These are phyloP conservation scores for Deinandra increscens DNA, from an alignment of 129 eudicot species.

Conservation along the genomic window DNA sequence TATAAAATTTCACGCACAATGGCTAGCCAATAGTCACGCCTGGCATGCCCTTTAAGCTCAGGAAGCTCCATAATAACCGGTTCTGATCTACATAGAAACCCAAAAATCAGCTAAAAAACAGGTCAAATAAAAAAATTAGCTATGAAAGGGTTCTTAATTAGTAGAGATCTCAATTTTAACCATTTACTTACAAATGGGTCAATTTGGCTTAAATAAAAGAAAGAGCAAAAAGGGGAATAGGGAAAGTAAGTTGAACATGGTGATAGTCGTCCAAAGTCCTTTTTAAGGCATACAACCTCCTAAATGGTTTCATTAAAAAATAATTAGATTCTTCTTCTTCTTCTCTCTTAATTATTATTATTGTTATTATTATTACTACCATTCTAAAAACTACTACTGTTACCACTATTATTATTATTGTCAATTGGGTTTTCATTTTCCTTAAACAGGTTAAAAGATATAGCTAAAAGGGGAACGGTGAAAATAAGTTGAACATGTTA, in stretches of 20 bases:
- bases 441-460: not conserved
- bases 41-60: constrained; percentile 88
- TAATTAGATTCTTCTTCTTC: no score
- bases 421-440: not conserved
- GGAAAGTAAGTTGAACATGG: no score
- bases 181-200: not conserved
- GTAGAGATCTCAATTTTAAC: not conserved
- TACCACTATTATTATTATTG: no score
- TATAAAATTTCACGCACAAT: constrained; percentile 73
- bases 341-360: no score
- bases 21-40: constrained; percentile 94
- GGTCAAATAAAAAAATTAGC: not conserved
- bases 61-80: constrained; percentile 92
- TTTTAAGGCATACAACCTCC: no score
- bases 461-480: not conserved
- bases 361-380: no score
- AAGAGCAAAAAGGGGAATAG: no score
- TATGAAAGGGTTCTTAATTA: not conserved
- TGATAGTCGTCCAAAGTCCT: no score
- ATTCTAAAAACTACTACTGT: no score
- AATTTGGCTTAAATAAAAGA: no score
- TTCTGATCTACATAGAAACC: constrained; percentile 63
- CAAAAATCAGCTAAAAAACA: constrained; percentile 19
- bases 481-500: not conserved
- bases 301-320: no score